Evolutionary conservation across 2,329 filamentous ascomycete genomes (phyloP).

Genomic region (Penicillium psychrosexuale): DNA sequence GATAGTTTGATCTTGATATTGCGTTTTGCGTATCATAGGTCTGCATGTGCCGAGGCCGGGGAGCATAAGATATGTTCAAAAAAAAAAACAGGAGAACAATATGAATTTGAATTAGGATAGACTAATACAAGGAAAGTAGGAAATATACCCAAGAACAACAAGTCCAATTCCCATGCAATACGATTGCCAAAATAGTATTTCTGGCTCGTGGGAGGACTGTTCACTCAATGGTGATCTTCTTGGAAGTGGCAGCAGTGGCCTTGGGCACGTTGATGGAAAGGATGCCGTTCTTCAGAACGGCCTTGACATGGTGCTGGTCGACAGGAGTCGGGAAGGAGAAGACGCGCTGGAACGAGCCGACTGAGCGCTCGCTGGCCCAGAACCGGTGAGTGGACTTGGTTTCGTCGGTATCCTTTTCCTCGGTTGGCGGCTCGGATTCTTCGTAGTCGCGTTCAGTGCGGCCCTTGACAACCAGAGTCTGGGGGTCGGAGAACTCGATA

Average conservation of each 20-base stretch:
- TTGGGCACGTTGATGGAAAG: constrained; percentile 58
- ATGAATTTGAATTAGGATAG: background rate
- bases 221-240: constrained; percentile 58
- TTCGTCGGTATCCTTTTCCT: constrained; percentile 41
- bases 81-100: too few species aligned
- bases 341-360: constrained; percentile 58
- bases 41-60: constrained; percentile 14
- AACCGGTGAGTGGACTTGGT: constrained; percentile 45
- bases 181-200: background rate
- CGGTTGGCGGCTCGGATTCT: constrained; percentile 43
- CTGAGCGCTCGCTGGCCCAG: constrained; percentile 59
- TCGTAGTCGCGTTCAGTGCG: constrained; percentile 39
- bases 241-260: constrained; percentile 46
- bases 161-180: background rate
- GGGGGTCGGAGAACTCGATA: constrained; percentile 49
- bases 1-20: too few species aligned
- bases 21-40: background rate
- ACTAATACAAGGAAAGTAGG: background rate
- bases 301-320: constrained; percentile 60
- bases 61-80: too few species aligned
- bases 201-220: constrained; percentile 6
- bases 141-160: background rate
- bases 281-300: constrained; percentile 59
- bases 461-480: constrained; percentile 49
- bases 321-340: constrained; percentile 59